Evolutionary conservation across 805 yeast species (phyloP), one percentile per base, ranked within the genome.

Genomic region (Spathaspora girioi): DNA sequence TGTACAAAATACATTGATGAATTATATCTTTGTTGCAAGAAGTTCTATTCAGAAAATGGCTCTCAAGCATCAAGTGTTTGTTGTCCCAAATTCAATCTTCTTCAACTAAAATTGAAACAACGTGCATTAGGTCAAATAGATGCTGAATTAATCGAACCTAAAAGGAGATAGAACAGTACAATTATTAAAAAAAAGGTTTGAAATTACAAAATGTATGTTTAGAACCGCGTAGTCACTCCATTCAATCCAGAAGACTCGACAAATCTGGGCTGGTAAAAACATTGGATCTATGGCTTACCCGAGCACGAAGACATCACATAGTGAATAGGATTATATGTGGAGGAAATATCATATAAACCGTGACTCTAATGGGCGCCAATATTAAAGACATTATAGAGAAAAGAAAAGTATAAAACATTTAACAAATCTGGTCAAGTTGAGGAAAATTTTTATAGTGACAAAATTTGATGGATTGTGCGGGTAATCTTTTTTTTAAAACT

Each of bases 311-410:
- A 56, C 66, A 68, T 66, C 75, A 68, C 76, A 69, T 49, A 65
- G 73, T 66, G 71, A 67, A 56, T 59, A 61, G 68, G 81, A 69
- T 63, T 73, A 72, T 70, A 74, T 72, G 82, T 73, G 62, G 79
- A 71, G 62, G 70, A 62, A 62, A 56, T 51, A 46, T 65, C 77
- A 77, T 69, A 73, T 71, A 75, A 68, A 64, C 82, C 81, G 85
- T 80, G 84, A 81, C 86, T 81, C 86, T 81, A 80, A 81, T 80
- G 93, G 94, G 93, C 85, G 92, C 87, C 94, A 86, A 78, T 45
- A 56, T 57, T 53, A 65, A 69, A 71, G 74, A 70, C 77, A 72
- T 71, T 72, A 73, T 68, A 65, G 65, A 53, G 66, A 65, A 23
- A 69, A 68, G 62, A 52, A 63, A 61, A 31, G 26, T n/a, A 38